phyloP scores from a whole-genome alignment of 2,329 filamentous ascomycete species.

The Rhynchosporium secalis region DNA sequence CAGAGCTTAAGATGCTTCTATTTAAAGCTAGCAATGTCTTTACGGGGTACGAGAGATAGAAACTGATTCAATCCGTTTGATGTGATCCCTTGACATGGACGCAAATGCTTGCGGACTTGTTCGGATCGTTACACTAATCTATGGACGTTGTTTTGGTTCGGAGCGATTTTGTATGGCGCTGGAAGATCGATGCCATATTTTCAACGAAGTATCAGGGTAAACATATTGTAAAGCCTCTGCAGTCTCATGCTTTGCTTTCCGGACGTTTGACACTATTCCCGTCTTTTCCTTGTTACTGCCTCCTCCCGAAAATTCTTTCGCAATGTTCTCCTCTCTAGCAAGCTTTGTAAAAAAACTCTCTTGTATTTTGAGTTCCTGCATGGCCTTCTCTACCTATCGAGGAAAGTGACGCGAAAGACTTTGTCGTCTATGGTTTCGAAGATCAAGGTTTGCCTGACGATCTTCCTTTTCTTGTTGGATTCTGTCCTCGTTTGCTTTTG shows the following conservation, averaged over 20 bases:
- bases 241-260: constrained; percentile 1
- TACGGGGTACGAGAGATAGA: background rate
- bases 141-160: background rate
- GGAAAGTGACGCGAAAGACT: background rate
- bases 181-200: background rate
- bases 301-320: background rate
- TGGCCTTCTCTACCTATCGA: background rate
- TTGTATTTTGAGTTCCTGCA: background rate
- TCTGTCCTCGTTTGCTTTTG: background rate
- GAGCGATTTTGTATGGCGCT: background rate
- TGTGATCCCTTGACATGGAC: background rate
- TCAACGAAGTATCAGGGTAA: background rate
- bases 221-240: background rate
- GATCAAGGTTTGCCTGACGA: constrained; percentile 1
- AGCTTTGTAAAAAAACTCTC: background rate
- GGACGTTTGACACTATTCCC: background rate
- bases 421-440: background rate
- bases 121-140: background rate
- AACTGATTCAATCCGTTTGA: background rate
- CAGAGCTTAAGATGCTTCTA: background rate
- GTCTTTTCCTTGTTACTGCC: background rate
- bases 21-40: background rate
- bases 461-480: constrained; percentile 1
- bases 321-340: background rate
- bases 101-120: background rate